Evolutionary conservation across 2,329 filamentous ascomycete genomes (phyloP).

Genomic region (Calonectria pteridis): DNA sequence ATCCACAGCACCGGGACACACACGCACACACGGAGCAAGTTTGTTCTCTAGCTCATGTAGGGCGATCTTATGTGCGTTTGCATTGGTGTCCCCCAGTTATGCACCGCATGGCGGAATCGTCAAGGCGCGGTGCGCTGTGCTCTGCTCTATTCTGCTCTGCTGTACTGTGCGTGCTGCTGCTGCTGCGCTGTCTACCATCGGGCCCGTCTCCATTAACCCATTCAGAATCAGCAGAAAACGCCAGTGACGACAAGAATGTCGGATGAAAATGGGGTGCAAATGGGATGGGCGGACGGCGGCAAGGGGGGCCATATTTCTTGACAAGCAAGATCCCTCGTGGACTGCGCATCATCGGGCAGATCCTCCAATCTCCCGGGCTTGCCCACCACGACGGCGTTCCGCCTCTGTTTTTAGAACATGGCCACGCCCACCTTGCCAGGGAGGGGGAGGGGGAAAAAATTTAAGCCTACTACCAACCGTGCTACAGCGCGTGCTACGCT

Average conservation of each 20-base stretch:
- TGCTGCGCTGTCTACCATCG: not conserved
- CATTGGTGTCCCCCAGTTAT: slow-evolving; percentile 20
- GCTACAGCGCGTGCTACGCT: slow-evolving; percentile 1
- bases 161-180: not conserved
- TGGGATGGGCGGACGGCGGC: not conserved
- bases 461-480: slow-evolving; percentile 9
- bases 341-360: slow-evolving; percentile 37
- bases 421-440: not conserved
- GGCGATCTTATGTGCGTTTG: slow-evolving; percentile 22
- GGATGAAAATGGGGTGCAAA: not conserved
- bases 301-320: slow-evolving; percentile 9
- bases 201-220: not conserved
- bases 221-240: not conserved
- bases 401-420: slow-evolving; percentile 41
- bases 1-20: not conserved
- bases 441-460: not conserved
- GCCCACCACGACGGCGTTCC: slow-evolving; percentile 27
- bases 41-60: slow-evolving; percentile 1
- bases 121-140: not conserved
- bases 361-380: slow-evolving; percentile 40
- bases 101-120: slow-evolving; percentile 9
- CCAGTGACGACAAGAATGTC: slow-evolving; percentile 11
- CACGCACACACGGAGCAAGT: not conserved
- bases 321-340: slow-evolving; percentile 30
- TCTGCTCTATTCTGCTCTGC: not conserved